phyloP scores from a whole-genome alignment of 768 basidiomycete genomes.

The Leccinum ochraceum region DNA sequence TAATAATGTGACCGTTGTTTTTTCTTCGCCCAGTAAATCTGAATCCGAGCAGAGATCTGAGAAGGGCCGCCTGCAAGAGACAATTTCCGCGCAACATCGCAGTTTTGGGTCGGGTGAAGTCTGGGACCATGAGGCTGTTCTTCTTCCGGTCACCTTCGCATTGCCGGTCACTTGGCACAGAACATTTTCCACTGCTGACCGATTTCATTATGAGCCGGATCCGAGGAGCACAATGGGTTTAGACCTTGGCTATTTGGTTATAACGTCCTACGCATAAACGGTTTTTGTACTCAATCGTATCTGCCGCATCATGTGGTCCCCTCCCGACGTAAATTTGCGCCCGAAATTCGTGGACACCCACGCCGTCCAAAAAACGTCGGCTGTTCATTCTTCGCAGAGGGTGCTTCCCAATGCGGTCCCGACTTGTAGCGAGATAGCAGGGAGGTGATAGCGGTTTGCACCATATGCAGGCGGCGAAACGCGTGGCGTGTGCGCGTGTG shows the following conservation, averaged over 20 bases:
- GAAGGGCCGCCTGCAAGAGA: conserved; percentile 5
- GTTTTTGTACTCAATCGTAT: not conserved
- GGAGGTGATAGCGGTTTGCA: not conserved
- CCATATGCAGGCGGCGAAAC: not conserved
- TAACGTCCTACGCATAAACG: not conserved
- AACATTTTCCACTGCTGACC: not conserved
- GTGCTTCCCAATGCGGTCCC: not conserved
- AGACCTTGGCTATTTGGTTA: not conserved
- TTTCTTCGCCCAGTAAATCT: not conserved
- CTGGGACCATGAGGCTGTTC: not conserved
- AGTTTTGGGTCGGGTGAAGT: not conserved
- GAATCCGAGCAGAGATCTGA: not conserved
- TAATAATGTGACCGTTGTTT: not conserved
- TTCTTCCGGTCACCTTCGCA: not conserved
- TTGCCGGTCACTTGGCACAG: not conserved
- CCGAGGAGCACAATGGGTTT: not conserved
- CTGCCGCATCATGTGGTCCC: not conserved
- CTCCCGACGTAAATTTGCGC: conserved; percentile 1
- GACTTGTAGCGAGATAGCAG: not conserved
- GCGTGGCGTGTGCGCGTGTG: not conserved
- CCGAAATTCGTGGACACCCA: not conserved
- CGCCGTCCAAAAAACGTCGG: not conserved
- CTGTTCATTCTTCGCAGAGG: not conserved
- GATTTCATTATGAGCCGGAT: not conserved
- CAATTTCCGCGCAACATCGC: not conserved